These are phyloP conservation scores for Radiomyces spectabilis DNA, from an alignment of 192 early-diverging fungal genomes.

Conservation along the genomic window DNA sequence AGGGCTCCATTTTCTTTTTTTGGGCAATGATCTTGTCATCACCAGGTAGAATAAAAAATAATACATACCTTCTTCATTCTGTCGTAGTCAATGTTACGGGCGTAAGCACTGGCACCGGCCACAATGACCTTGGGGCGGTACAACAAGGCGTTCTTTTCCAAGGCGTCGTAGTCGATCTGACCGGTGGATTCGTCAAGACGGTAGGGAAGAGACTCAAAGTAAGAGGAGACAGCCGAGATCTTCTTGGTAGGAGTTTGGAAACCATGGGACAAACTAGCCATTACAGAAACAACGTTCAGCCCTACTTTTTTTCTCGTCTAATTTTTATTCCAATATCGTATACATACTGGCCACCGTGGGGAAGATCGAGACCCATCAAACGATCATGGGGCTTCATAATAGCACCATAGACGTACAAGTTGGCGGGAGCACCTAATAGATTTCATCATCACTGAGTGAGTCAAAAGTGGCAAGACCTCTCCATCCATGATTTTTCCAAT, in stretches of 20 bases:
- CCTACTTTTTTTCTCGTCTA: not conserved
- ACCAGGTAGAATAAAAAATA: conserved; percentile 1
- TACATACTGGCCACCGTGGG: conserved; percentile 94
- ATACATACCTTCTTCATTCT: conserved; percentile 66
- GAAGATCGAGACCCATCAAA: conserved; percentile 98
- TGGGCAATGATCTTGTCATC: too few relatives aligned
- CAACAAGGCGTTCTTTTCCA: conserved; percentile 69
- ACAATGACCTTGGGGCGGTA: conserved; percentile 97
- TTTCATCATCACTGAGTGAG: too few relatives aligned
- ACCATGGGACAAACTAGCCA: conserved; percentile 84
- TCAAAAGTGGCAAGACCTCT: not conserved
- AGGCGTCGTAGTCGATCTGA: conserved; percentile 85
- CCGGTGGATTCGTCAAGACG: conserved; percentile 86
- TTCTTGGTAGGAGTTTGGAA: conserved; percentile 97
- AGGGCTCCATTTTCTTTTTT: not conserved
- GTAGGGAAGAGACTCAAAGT: conserved; percentile 97
- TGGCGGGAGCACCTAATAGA: conserved; percentile 81
- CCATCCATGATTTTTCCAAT: not conserved
- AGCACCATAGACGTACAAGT: conserved; percentile 94
- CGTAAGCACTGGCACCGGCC: conserved; percentile 91
- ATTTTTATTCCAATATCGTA: not conserved
- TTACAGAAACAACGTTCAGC: not conserved
- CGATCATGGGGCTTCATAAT: conserved; percentile 94
- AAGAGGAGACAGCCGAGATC: conserved; percentile 89
- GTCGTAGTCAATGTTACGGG: conserved; percentile 89